These are phyloP conservation scores for Cardamine resedifolia DNA, from an alignment of 345 rosid species.

Conservation along the genomic window DNA sequence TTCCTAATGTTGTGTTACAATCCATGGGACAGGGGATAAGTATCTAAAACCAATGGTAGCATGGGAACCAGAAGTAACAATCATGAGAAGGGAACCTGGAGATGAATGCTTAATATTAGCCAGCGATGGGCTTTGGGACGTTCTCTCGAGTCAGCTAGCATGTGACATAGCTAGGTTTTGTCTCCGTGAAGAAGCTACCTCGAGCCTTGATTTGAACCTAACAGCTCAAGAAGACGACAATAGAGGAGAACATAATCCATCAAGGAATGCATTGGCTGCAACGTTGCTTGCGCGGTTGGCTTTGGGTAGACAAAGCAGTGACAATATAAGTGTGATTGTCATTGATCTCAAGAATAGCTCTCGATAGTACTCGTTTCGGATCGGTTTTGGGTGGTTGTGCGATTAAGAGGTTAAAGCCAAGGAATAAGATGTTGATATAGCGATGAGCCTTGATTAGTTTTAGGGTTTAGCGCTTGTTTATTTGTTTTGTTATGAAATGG, in stretches of 20 bases:
- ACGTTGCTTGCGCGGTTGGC: conserved; percentile 74
- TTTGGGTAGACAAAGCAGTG: conserved; percentile 62
- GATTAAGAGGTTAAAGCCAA: background rate
- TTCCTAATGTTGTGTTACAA: background rate
- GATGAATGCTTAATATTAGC: conserved; percentile 76
- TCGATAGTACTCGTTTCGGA: background rate
- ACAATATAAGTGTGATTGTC: conserved; percentile 78
- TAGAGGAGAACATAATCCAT: conserved; percentile 42
- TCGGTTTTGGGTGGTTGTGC: background rate
- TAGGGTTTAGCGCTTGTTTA: background rate
- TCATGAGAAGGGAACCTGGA: conserved; percentile 48
- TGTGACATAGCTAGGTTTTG: conserved; percentile 61
- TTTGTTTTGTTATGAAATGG: conserved; percentile 10
- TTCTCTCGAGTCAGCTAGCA: conserved; percentile 60
- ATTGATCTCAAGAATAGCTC: conserved; percentile 55
- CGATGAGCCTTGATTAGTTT: conserved; percentile 6
- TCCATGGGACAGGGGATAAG: conserved; percentile 54
- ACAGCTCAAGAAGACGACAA: conserved; percentile 21
- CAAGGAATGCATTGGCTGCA: conserved; percentile 61
- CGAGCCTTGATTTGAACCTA: conserved; percentile 26
- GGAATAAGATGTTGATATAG: conserved; percentile 19
- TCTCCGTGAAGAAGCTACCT: conserved; percentile 36
- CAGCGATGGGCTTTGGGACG: conserved; percentile 86
- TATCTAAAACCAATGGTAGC: conserved; percentile 65
- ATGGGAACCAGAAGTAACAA: conserved; percentile 64